Percentiles rank a stretch among this genome's conserved stretches.
phyloP scores from a whole-genome alignment of 2,329 filamentous ascomycete species.

The Penicillium sp. region DNA sequence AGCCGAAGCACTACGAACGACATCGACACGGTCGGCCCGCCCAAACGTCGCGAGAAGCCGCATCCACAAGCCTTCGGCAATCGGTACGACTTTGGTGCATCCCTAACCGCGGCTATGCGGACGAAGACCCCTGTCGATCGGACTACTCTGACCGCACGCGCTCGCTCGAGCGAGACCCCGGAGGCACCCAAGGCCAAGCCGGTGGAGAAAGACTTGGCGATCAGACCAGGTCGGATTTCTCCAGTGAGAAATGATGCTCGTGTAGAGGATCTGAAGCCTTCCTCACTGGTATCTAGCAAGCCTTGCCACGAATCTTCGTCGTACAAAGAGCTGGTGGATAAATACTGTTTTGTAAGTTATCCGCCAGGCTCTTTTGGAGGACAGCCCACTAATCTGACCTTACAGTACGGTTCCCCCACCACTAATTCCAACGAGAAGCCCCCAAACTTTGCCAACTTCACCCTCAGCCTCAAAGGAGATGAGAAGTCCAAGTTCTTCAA shows the following conservation, averaged over 20 bases:
- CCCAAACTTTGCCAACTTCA: slow-evolving; percentile 17
- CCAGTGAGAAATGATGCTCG: slow-evolving; percentile 27
- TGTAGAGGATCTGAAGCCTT: slow-evolving; percentile 49
- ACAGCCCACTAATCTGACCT: slow-evolving; percentile 10
- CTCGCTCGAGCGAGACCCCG: slow-evolving; percentile 52
- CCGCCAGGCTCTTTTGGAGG: not conserved
- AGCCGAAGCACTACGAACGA: slow-evolving; percentile 73
- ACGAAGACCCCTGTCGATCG: slow-evolving; percentile 64
- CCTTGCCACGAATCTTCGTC: slow-evolving; percentile 80
- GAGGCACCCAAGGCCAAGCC: slow-evolving; percentile 14
- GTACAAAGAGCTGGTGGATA: slow-evolving; percentile 96
- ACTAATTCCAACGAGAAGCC: slow-evolving; percentile 30
- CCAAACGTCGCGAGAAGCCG: slow-evolving; percentile 51
- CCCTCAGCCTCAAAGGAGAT: slow-evolving; percentile 19
- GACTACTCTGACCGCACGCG: slow-evolving; percentile 61
- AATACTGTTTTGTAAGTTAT: slow-evolving; percentile 98
- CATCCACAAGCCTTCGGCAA: slow-evolving; percentile 79
- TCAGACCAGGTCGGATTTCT: slow-evolving; percentile 22
- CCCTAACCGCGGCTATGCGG: slow-evolving; percentile 78
- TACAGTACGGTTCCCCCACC: slow-evolving; percentile 56
- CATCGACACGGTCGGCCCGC: slow-evolving; percentile 62
- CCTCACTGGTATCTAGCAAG: slow-evolving; percentile 62
- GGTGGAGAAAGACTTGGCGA: slow-evolving; percentile 18
- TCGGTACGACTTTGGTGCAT: slow-evolving; percentile 95
- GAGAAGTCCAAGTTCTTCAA: slow-evolving; percentile 19